phyloP scores from a whole-genome alignment of 2,329 filamentous ascomycete species.

The Graphilbum sp. region DNA sequence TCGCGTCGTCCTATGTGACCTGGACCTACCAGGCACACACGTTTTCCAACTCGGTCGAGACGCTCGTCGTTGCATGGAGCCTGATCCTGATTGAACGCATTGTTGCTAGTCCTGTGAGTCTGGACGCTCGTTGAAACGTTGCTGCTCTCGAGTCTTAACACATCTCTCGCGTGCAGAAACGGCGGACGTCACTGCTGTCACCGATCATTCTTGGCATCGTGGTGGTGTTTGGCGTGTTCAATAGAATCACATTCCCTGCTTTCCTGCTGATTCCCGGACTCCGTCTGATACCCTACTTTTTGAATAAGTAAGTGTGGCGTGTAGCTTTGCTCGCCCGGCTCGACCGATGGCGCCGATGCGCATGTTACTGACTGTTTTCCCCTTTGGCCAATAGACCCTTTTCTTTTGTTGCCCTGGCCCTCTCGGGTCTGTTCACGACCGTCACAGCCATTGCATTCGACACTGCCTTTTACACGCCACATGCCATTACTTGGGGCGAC shows the following conservation, averaged over 20 bases:
- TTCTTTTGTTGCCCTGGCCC: slow-evolving; percentile 44
- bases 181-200: slow-evolving; percentile 59
- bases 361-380: background rate
- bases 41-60: slow-evolving; percentile 95
- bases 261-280: slow-evolving; percentile 76
- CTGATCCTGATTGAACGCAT: slow-evolving; percentile 84
- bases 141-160: no score
- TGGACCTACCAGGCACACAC: slow-evolving; percentile 99
- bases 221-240: slow-evolving; percentile 76
- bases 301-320: slow-evolving; percentile 53
- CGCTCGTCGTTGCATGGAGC: slow-evolving; percentile 81
- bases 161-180: slow-evolving; percentile 35
- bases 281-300: slow-evolving; percentile 71
- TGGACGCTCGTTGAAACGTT: no score
- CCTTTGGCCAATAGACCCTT: slow-evolving; percentile 31
- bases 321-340: no score
- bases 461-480: slow-evolving; percentile 62
- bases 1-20: slow-evolving; percentile 93
- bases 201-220: slow-evolving; percentile 68
- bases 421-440: slow-evolving; percentile 50
- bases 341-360: no score
- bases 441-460: slow-evolving; percentile 65
- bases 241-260: slow-evolving; percentile 91
- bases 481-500: slow-evolving; percentile 46
- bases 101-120: slow-evolving; percentile 54